Percentiles rank a stretch among this genome's conserved stretches.
Evolutionary conservation across 805 yeast genomes (phyloP).

Genomic region (Lachancea nothofagi): DNA sequence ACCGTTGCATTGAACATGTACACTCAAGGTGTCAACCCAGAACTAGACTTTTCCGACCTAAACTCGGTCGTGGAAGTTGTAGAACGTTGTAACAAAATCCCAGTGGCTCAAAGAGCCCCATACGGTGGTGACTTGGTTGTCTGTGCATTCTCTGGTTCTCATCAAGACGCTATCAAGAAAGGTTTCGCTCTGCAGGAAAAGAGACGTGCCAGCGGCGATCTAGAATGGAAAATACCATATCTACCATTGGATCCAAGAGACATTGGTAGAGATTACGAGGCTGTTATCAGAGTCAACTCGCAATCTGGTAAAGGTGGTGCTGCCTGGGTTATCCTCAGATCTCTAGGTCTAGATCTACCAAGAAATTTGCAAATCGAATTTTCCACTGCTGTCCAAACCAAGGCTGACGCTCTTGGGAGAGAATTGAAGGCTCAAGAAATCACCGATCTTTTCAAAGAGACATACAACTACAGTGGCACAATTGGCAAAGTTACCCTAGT

Average conservation of each 20-base stretch:
- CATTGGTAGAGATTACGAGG: constrained; percentile 75
- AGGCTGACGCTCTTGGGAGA: constrained; percentile 61
- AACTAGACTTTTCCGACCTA: constrained; percentile 64
- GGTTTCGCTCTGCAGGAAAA: constrained; percentile 53
- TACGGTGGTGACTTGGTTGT: constrained; percentile 76
- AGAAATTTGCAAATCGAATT: constrained; percentile 64
- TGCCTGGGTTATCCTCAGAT: constrained; percentile 70
- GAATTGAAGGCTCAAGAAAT: constrained; percentile 68
- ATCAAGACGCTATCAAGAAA: constrained; percentile 66
- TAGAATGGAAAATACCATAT: constrained; percentile 66
- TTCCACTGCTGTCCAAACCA: constrained; percentile 56
- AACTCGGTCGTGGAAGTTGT: constrained; percentile 61
- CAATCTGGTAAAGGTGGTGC: constrained; percentile 90
- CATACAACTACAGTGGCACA: constrained; percentile 44
- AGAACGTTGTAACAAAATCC: constrained; percentile 74
- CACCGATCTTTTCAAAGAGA: constrained; percentile 46
- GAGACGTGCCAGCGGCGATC: constrained; percentile 44
- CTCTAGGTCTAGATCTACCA: constrained; percentile 69
- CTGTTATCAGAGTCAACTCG: constrained; percentile 76
- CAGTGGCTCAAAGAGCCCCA: constrained; percentile 70
- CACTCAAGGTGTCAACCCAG: constrained; percentile 71
- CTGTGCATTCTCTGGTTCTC: constrained; percentile 72
- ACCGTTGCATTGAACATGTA: constrained; percentile 73
- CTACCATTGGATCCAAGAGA: constrained; percentile 78
- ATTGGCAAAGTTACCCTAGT: constrained; percentile 34